phyloP scores from a whole-genome alignment of 352 stramenopile species.

The Phytopythium litorale region DNA sequence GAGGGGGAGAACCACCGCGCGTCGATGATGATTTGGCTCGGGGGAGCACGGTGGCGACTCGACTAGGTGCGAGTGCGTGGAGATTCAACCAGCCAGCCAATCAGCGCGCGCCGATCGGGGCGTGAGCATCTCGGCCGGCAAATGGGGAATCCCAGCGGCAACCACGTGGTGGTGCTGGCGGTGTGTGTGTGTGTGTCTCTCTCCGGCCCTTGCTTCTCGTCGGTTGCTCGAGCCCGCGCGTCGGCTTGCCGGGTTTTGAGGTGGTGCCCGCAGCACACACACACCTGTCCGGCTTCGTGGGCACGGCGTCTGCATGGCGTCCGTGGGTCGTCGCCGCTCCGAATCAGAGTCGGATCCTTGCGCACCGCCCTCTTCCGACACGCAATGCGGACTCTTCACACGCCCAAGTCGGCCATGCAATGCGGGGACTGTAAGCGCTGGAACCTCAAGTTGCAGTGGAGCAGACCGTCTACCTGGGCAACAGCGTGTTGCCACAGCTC shows the following conservation, averaged over 20 bases:
- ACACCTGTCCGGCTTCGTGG: too few species aligned
- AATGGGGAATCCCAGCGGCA: slow-evolving; percentile 1
- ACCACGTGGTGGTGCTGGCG: neutral
- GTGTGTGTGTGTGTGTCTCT: too few species aligned
- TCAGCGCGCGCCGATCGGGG: slow-evolving; percentile 11
- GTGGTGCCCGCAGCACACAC: too few species aligned
- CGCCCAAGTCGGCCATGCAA: neutral
- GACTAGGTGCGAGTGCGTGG: neutral
- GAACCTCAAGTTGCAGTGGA: slow-evolving; percentile 5
- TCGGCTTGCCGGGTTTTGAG: too few species aligned
- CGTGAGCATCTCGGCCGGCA: neutral
- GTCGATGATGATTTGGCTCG: neutral
- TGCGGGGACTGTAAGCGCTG: neutral
- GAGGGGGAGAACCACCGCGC: slow-evolving; percentile 7
- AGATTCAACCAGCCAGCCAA: slow-evolving; percentile 31
- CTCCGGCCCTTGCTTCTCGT: neutral
- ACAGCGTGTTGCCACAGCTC: neutral
- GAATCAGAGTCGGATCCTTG: too few species aligned
- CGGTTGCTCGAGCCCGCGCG: neutral
- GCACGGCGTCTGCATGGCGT: too few species aligned
- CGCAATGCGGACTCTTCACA: too few species aligned
- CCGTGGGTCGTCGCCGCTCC: too few species aligned
- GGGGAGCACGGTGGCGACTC: neutral
- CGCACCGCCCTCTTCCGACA: too few species aligned
- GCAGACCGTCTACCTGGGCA: neutral